Evolutionary conservation across 495 filamentous ascomycete genomes (phyloP), one percentile per base, ranked within the genome.

Genomic region (Sordaria brevicollis): DNA sequence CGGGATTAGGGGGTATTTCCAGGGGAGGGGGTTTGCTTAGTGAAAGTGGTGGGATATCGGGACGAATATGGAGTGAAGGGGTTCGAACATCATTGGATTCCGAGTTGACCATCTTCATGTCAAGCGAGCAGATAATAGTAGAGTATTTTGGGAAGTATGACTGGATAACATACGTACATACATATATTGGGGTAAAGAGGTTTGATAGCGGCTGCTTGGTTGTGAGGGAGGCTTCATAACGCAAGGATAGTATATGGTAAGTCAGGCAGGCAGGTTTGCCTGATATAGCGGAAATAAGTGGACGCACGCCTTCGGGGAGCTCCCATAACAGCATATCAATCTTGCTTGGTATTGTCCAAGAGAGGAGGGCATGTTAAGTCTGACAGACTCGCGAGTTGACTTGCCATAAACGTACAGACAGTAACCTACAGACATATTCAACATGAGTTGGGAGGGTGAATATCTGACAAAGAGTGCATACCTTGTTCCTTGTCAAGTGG

Each of bases 1-100:
- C 74, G 80, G 80, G 13, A 89, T 90, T 72, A 86, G 85, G 79
- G 76, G 74, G 69, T 91, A 90, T 81, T 95, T 88, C 76, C 81
- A 85, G 72, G 77, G 78, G 29, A 88, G 86, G 77, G 82, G 83
- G 21, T 89, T 89, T 33, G n/a, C 29, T 37, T 68, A 71, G 33
- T n/a, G n/a, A n/a, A n/a, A n/a, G 17, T 43, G 13, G 41, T 15
- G 17, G 37, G 21, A 39, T n/a, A n/a, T 8, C 69, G 25, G 13
- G 8, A 35, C 57, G 37, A 39, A 69, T 34, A 41, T 65, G n/a
- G n/a, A n/a, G n/a, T n/a, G n/a, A n/a, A n/a, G n/a, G n/a, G n/a
- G n/a, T n/a, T n/a, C n/a, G n/a, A n/a, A n/a, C n/a, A n/a, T n/a
- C n/a, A n/a, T n/a, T n/a, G n/a, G n/a, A n/a, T n/a, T n/a, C n/a